A percentile compares a stretch with the other conserved stretches of the same genome.
These are phyloP conservation scores for Sporothrix brasiliensis DNA, from an alignment of 2,329 filamentous ascomycete species.

Conservation along the genomic window DNA sequence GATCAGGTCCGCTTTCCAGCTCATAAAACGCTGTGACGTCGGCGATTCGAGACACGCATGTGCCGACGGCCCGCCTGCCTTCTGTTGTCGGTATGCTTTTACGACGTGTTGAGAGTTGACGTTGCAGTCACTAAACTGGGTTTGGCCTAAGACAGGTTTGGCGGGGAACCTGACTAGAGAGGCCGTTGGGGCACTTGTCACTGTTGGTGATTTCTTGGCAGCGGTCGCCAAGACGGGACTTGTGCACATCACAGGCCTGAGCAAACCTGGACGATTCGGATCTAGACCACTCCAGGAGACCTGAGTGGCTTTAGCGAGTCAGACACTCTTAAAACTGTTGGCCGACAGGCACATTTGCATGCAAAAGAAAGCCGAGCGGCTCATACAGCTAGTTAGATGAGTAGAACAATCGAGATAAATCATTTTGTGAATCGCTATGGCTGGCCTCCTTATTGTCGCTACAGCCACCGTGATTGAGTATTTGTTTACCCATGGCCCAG, in stretches of 20 bases:
- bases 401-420: too few species aligned
- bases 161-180: conserved; percentile 19
- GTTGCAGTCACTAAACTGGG: not conserved
- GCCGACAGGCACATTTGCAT: too few species aligned
- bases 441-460: too few species aligned
- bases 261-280: not conserved
- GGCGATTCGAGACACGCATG: conserved; percentile 8
- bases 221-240: conserved; percentile 24
- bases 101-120: not conserved
- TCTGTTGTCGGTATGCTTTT: not conserved
- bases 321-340: not conserved
- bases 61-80: not conserved
- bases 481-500: not conserved
- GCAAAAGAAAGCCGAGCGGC: not conserved
- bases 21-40: conserved; percentile 7
- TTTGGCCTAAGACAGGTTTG: not conserved
- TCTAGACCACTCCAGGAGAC: not conserved
- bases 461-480: not conserved
- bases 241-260: not conserved
- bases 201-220: conserved; percentile 8
- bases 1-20: not conserved
- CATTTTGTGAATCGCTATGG: too few species aligned
- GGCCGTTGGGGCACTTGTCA: not conserved
- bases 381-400: too few species aligned
- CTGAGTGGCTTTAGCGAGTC: not conserved